A percentile compares a stretch with the other conserved stretches of the same genome.
Evolutionary conservation across 1,284 basidiomycete genomes (phyloP).

Genomic region (Moesziomyces sp.): DNA sequence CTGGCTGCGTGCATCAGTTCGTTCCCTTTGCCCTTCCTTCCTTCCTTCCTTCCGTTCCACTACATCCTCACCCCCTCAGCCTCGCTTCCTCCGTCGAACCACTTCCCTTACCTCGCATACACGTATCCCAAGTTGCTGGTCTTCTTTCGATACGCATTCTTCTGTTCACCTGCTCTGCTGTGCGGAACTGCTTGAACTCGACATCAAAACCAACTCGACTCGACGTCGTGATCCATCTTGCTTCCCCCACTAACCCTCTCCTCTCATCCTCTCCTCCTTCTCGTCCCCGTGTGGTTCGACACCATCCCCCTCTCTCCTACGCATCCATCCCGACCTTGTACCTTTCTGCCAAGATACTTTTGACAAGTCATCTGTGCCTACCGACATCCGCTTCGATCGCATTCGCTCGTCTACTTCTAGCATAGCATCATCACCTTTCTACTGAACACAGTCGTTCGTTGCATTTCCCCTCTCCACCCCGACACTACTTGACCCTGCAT

Average conservation of each 20-base stretch:
- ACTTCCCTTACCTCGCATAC: conserved; percentile 6
- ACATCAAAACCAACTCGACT: conserved; percentile 15
- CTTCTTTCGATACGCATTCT: conserved; percentile 31
- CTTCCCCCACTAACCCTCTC: background rate
- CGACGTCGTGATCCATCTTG: conserved; percentile 2
- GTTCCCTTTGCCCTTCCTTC: conserved; percentile 3
- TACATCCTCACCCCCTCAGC: conserved; percentile 2
- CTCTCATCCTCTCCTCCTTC: conserved; percentile 1
- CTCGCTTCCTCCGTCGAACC: conserved; percentile 13
- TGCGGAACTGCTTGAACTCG: conserved; percentile 14
- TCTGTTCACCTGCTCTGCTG: conserved; percentile 14
- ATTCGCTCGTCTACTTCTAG: conserved; percentile 2
- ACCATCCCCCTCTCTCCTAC: conserved; percentile 1
- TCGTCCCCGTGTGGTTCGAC: conserved; percentile 17
- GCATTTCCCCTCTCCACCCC: conserved; percentile 3
- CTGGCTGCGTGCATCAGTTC: background rate
- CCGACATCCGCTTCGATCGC: background rate
- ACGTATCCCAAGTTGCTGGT: conserved; percentile 43
- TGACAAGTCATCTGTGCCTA: conserved; percentile 17
- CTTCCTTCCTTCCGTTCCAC: conserved; percentile 9
- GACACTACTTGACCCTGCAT: conserved; percentile 1
- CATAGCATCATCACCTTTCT: conserved; percentile 3
- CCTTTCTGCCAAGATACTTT: conserved; percentile 18
- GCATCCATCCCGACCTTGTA: conserved; percentile 1
- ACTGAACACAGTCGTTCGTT: conserved; percentile 3